Evolutionary conservation across 2,329 filamentous ascomycete genomes (phyloP).

Genomic region (Colletotrichum endophyticum): DNA sequence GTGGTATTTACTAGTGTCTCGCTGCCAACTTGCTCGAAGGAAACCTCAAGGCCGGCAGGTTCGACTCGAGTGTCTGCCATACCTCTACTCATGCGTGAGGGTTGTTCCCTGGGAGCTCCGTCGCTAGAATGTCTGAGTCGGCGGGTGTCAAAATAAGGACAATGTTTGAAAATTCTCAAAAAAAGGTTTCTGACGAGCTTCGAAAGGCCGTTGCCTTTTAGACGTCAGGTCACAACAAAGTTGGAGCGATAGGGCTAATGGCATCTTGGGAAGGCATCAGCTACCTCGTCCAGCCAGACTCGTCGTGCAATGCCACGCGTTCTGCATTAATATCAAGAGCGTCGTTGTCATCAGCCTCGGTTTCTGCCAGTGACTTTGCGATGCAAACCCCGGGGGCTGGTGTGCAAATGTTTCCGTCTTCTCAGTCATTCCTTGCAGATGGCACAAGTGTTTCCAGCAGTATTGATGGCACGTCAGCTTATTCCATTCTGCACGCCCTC

Average conservation of each 20-base stretch:
- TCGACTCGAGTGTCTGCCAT: no score
- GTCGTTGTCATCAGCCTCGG: not conserved
- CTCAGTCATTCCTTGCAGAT: not conserved
- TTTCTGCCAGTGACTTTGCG: not conserved
- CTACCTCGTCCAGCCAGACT: not conserved
- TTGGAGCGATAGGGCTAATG: not conserved
- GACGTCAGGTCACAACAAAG: not conserved
- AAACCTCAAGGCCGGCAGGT: no score
- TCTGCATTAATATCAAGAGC: not conserved
- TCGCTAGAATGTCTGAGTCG: not conserved
- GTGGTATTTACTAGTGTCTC: no score
- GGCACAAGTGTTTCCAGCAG: not conserved
- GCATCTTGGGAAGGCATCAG: not conserved
- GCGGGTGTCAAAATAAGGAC: not conserved
- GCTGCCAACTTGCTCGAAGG: no score
- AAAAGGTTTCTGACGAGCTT: not conserved
- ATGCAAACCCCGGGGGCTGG: not conserved
- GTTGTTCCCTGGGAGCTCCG: not conserved
- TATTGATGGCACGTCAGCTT: not conserved
- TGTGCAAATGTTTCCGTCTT: not conserved
- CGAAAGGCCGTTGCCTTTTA: not conserved
- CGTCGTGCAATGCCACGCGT: not conserved
- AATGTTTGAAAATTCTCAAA: not conserved
- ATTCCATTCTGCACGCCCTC: not conserved
- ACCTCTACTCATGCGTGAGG: not conserved